These are phyloP conservation scores for Cryptococcus sp. DNA, from an alignment of 1,284 basidiomycete species.

Conservation along the genomic window DNA sequence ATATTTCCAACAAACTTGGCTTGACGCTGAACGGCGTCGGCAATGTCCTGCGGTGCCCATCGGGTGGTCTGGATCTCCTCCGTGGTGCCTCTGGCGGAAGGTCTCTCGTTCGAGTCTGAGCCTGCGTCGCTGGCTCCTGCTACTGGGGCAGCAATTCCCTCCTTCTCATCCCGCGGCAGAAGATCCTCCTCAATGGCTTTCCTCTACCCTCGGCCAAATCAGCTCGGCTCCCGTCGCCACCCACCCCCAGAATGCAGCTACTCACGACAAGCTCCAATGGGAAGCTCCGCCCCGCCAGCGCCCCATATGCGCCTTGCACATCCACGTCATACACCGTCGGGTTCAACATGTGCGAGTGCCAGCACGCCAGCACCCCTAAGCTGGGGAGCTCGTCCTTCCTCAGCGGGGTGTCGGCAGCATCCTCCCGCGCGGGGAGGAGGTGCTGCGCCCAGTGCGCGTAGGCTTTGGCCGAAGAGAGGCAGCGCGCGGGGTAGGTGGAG, in stretches of 20 bases:
- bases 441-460: slow-evolving; percentile 13
- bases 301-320: slow-evolving; percentile 15
- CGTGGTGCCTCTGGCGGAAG: slow-evolving; percentile 8
- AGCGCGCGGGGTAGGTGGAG: background rate
- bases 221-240: background rate
- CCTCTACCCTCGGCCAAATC: background rate
- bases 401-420: background rate
- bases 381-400: slow-evolving; percentile 19
- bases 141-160: slow-evolving; percentile 1
- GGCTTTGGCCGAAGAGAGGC: slow-evolving; percentile 1
- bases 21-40: slow-evolving; percentile 34
- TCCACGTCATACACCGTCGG: slow-evolving; percentile 28
- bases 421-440: background rate
- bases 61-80: slow-evolving; percentile 7
- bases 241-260: background rate
- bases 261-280: slow-evolving; percentile 16
- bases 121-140: background rate
- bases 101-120: slow-evolving; percentile 4
- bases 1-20: slow-evolving; percentile 29
- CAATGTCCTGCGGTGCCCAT: slow-evolving; percentile 29
- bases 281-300: slow-evolving; percentile 18
- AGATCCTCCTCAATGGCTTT: background rate
- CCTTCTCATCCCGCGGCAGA: background rate
- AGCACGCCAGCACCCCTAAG: slow-evolving; percentile 34
- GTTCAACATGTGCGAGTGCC: slow-evolving; percentile 42